Percentiles rank a stretch among this genome's conserved stretches.
Conservation (phyloP, 768 basidiomycete species). For the Suillus hirtellus region DNA sequence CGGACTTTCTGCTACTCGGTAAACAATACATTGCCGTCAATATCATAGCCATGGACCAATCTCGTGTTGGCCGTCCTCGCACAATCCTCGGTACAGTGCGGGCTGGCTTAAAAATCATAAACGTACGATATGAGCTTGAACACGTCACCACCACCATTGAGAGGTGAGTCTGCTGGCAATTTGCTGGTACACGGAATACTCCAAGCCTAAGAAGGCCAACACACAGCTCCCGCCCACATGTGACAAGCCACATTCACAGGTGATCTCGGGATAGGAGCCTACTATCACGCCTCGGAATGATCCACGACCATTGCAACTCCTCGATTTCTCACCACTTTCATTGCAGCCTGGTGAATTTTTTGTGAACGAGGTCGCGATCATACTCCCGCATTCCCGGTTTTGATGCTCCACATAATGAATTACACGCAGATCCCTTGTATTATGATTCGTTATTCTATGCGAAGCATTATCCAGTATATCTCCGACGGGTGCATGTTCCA, state of each 20-base stretch:
- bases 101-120: background rate
- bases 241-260: background rate
- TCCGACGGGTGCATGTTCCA: too few species aligned
- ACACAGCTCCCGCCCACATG: background rate
- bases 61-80: background rate
- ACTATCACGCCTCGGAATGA: background rate
- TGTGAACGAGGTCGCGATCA: too few species aligned
- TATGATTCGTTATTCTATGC: too few species aligned
- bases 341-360: too few species aligned
- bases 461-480: too few species aligned
- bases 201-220: background rate
- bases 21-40: background rate
- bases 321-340: too few species aligned
- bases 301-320: too few species aligned
- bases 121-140: background rate
- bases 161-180: background rate
- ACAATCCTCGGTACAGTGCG: background rate
- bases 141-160: background rate
- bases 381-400: too few species aligned
- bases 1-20: background rate
- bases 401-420: too few species aligned
- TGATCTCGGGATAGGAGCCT: background rate
- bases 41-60: background rate
- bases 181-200: background rate
- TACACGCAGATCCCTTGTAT: too few species aligned